These are phyloP conservation scores for Carallia brachiata DNA, from an alignment of 345 rosid species.

Conservation along the genomic window DNA sequence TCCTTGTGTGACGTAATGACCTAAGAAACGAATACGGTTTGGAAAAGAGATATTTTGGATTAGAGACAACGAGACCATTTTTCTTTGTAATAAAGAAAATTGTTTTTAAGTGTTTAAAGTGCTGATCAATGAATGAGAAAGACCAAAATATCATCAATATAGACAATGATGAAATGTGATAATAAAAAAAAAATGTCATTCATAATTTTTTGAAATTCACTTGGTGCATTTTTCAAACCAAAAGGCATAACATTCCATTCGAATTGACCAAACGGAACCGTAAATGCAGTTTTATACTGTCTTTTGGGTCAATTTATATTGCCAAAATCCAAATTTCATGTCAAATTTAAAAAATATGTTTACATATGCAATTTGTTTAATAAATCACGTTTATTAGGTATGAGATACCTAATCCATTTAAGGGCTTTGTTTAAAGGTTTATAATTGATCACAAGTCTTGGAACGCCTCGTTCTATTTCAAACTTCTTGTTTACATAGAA, in stretches of 20 bases:
- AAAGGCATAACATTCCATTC: slow-evolving; percentile 1
- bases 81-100: no score
- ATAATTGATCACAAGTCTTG: neutral
- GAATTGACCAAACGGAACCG: neutral
- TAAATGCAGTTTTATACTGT: neutral
- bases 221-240: neutral
- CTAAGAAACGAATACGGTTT: no score
- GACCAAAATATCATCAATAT: neutral
- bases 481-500: neutral
- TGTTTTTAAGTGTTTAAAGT: no score
- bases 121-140: neutral
- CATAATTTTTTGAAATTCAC: neutral
- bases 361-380: neutral
- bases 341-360: neutral
- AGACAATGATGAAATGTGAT: neutral
- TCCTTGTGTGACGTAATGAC: no score
- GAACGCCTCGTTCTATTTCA: neutral
- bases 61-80: no score
- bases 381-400: neutral
- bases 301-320: neutral
- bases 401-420: neutral
- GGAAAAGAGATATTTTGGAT: no score
- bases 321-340: neutral
- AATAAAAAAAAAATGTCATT: neutral
- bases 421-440: neutral